Evolutionary conservation across 768 basidiomycete species (phyloP), one percentile per base, ranked within the genome.

Genomic region (Tylopilus sp.): DNA sequence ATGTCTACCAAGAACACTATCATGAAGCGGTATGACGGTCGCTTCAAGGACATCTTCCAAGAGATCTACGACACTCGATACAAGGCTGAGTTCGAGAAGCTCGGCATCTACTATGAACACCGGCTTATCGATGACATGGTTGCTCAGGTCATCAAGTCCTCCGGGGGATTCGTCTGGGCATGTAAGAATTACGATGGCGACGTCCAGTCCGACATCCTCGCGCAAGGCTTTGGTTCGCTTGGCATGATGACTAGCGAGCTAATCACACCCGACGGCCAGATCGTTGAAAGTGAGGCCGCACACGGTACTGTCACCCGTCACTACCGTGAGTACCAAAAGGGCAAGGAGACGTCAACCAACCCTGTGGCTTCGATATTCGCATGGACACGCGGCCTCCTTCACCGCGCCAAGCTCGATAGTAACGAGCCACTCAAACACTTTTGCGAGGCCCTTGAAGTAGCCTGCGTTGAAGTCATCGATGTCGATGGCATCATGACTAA

Each of bases 41-140:
- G 95, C 28, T 99, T 98, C 84, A 99, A 99, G 78, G 97, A 99
- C 64, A 94, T 96, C 68, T 97, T 99, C 86, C 86, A 98, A 71
- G 93, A 97, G 64, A 86, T 98, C 63, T 99, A 92, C 70, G 91
- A 96, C 8, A 63, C 76, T 78, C 64, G 84, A 52, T 94, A 93
- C 79, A 86, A 86, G 68, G 54, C 76, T 2, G 74, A 76, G 48
- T 94, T 87, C 63, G 85, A 92, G 55, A 78, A 74, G 13, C 73
- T 76, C 7, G 85, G 84, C 9, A 86, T 91, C 62, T 92, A 89
- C 76, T 93, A 93, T 68, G 97, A 98, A 75, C 97, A 99, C 74
- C 89, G 97, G 30, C 83, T 96, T 43, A 95, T 95, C 71, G 92
- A 94, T 70, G 92, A 96, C 75, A 97, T 98, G 95, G 95, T 98